Base-by-base conservation (phyloP, 257 asterid species). In the Lantana camara region DNA sequence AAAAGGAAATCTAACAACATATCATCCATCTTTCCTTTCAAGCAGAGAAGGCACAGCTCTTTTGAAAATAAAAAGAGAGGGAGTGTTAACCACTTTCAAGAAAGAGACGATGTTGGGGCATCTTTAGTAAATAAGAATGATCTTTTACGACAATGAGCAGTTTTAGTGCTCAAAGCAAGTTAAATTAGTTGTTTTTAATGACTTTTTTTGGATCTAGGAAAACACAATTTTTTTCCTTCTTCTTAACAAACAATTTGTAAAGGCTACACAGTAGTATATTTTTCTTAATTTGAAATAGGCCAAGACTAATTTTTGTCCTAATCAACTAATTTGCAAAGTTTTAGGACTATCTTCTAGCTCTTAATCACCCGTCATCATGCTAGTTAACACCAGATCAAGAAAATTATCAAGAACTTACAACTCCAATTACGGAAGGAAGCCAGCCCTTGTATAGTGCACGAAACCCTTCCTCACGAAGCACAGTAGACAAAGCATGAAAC, bases 361-460 rank as follows among this genome's bases (percentile, higher is more conserved):
- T 47, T 5, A 64, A 57, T 46, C 52, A 58, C 19, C 54, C 60
- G 32, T 2, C 9, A 47, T 51, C 52, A 45, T 24, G 76, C 32
- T 24, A 68, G 21, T 48, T 60, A 32, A 50, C 34, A 57, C 70
- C 41, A 70, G 68, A 27, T 27, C 5, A 5, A 2, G 32, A 27
- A 5, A 27, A 27, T 27, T 2, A 27, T 27, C 5, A 27, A 53
- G 74, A 60, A 79, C 98, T 84, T 84, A 91, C 98, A 20, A 91
- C 98, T 79, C 98, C 98, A 72, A 91, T 91, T 52, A 91, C 98
- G 63, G 98, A 91, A 68, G 98, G 98, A 80, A 91, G 96, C 98
- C 98, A 91, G 49, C 98, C 98, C 86, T 86, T 91, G 78, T 91
- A 91, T 65, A 88, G 77, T 44, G 96, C 96, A 75, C 98, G 89